These are phyloP conservation scores for Anthostomella pinea DNA, from an alignment of 2,329 filamentous ascomycete species.

Conservation along the genomic window DNA sequence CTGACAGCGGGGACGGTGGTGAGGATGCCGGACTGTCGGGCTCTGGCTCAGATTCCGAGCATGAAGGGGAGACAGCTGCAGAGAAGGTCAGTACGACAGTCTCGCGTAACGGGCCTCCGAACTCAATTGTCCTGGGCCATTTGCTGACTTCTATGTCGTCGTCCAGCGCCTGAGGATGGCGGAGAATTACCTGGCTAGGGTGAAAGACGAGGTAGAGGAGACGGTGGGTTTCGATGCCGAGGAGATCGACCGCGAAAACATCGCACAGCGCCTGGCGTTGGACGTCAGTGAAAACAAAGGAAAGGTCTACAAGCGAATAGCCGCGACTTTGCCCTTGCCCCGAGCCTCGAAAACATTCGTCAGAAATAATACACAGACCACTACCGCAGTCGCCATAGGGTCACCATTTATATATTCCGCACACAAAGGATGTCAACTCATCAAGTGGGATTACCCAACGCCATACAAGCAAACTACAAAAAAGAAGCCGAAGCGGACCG, in stretches of 20 bases:
- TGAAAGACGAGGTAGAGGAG: slow-evolving; percentile 73
- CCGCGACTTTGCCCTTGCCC: slow-evolving; percentile 67
- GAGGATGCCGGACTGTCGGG: slow-evolving; percentile 46
- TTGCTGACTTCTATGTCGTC: too few relatives aligned
- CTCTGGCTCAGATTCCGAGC: slow-evolving; percentile 60
- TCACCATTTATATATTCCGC: slow-evolving; percentile 83
- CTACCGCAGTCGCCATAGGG: slow-evolving; percentile 72
- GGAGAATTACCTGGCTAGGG: slow-evolving; percentile 88
- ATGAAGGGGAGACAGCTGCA: slow-evolving; percentile 82
- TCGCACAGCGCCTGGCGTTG: slow-evolving; percentile 60
- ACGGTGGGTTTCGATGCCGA: slow-evolving; percentile 90
- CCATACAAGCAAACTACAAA: slow-evolving; percentile 57
- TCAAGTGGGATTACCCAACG: slow-evolving; percentile 77
- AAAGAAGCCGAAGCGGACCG: slow-evolving; percentile 57
- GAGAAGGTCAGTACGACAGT: too few relatives aligned
- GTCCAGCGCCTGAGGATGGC: slow-evolving; percentile 80
- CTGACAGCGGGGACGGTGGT: slow-evolving; percentile 60
- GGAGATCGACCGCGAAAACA: slow-evolving; percentile 87
- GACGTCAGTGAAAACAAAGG: slow-evolving; percentile 92
- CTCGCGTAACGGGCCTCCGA: too few relatives aligned
- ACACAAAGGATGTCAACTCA: slow-evolving; percentile 77
- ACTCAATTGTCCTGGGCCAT: too few relatives aligned
- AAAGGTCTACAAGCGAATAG: slow-evolving; percentile 78
- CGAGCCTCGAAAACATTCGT: slow-evolving; percentile 69
- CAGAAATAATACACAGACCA: slow-evolving; percentile 71